Percentiles rank a stretch among this genome's conserved stretches.
Conservation (phyloP, 106 monocot genomes). For the Triglochin maritima region DNA sequence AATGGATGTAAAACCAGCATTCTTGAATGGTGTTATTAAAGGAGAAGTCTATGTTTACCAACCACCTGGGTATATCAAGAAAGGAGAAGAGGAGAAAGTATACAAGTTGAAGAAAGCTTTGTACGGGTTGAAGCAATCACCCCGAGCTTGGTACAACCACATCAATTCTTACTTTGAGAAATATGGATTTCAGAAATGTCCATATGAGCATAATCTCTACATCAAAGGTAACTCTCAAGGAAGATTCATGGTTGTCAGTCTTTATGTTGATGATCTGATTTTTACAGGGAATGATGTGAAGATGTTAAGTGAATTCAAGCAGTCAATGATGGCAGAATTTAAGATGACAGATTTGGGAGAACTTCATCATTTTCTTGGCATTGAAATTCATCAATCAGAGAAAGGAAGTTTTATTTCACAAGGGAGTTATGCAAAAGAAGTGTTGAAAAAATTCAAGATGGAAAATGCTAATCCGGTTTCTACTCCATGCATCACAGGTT, state of each 20-base stretch:
- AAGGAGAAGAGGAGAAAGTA: background rate
- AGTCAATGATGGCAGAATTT: background rate
- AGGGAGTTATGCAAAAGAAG: too few relatives aligned
- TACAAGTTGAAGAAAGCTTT: background rate
- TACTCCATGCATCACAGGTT: too few relatives aligned
- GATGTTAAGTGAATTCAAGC: background rate
- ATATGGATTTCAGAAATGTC: background rate
- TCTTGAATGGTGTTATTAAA: background rate
- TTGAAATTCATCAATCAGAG: background rate
- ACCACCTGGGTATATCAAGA: background rate
- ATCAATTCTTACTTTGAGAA: background rate
- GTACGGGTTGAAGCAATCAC: background rate
- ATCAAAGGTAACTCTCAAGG: background rate
- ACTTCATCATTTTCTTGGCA: background rate
- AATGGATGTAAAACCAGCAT: background rate
- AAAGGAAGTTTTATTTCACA: too few relatives aligned
- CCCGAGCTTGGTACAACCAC: background rate
- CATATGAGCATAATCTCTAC: background rate
- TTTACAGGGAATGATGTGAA: background rate
- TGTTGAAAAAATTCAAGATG: too few relatives aligned
- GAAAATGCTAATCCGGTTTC: too few relatives aligned
- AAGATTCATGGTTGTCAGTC: background rate
- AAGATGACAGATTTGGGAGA: background rate
- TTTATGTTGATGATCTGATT: slow-evolving; percentile 6
- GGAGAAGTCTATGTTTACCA: background rate